Conservation (phyloP, 2,329 filamentous ascomycete genomes). For the Coniochaeta sp. region DNA sequence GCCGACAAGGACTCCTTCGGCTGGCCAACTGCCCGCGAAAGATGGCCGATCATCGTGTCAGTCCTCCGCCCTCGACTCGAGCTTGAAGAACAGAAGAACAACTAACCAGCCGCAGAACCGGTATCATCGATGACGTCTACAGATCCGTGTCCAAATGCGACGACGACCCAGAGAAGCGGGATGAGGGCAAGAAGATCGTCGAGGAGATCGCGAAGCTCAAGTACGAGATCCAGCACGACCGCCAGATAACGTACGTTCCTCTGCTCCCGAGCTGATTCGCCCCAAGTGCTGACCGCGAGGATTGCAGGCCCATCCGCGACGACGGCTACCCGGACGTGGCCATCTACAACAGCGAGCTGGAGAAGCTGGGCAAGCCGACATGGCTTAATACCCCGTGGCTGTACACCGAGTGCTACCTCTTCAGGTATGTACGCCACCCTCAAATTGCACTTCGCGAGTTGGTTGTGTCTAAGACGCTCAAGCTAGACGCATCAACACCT, state of each 20-base stretch:
- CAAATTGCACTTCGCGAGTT: not conserved
- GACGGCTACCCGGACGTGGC: conserved; percentile 71
- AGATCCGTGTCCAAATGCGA: conserved; percentile 55
- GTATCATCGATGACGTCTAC: conserved; percentile 92
- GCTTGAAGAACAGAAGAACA: not conserved
- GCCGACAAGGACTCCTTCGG: conserved; percentile 82
- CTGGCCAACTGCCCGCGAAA: conserved; percentile 71
- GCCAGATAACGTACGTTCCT: conserved; percentile 59
- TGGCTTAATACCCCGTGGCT: conserved; percentile 90
- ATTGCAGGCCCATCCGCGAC: conserved; percentile 59
- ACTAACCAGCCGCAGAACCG: conserved; percentile 45
- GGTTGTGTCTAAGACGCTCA: conserved; percentile 7
- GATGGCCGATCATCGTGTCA: conserved; percentile 88
- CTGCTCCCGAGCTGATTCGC: not conserved
- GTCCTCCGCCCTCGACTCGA: conserved; percentile 12
- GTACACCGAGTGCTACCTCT: conserved; percentile 90
- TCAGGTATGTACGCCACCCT: conserved; percentile 44
- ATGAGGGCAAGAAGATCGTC: conserved; percentile 82
- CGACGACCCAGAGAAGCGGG: conserved; percentile 55
- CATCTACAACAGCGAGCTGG: conserved; percentile 80
- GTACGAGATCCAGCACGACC: conserved; percentile 90
- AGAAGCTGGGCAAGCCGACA: conserved; percentile 61
- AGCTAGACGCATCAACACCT: conserved; percentile 63
- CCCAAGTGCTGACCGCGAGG: conserved; percentile 2
- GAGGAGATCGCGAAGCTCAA: conserved; percentile 76